phyloP scores from a whole-genome alignment of 1,284 basidiomycete genomes.

The Rhodofomes roseus region DNA sequence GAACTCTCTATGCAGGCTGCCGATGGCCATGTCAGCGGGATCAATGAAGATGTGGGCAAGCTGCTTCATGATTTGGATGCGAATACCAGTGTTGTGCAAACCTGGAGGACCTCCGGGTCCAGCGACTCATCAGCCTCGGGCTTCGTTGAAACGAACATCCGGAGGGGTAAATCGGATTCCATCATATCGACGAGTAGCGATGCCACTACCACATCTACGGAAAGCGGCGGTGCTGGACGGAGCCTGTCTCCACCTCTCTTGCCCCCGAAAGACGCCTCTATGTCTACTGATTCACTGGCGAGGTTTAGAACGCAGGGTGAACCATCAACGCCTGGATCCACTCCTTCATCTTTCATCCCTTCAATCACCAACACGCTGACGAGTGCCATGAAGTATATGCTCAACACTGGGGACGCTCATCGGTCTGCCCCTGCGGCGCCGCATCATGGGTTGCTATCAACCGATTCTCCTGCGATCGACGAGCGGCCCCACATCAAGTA shows the following conservation, averaged over 20 bases:
- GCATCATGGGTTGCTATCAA: slow-evolving; percentile 27
- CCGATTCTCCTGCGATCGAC: slow-evolving; percentile 44
- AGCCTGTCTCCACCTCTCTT: slow-evolving; percentile 18
- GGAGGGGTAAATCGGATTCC: slow-evolving; percentile 36
- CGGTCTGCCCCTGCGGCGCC: slow-evolving; percentile 19
- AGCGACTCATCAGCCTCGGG: slow-evolving; percentile 23
- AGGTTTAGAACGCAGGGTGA: neutral
- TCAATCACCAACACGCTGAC: slow-evolving; percentile 50
- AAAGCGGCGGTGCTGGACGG: slow-evolving; percentile 12
- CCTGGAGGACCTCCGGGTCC: slow-evolving; percentile 20
- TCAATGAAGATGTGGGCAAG: slow-evolving; percentile 40
- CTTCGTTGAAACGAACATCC: slow-evolving; percentile 37
- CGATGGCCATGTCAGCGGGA: slow-evolving; percentile 43
- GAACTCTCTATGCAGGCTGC: slow-evolving; percentile 48
- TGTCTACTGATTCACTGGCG: slow-evolving; percentile 3
- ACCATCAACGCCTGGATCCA: neutral
- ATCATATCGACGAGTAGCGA: slow-evolving; percentile 36
- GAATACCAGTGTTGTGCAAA: slow-evolving; percentile 15
- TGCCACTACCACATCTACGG: slow-evolving; percentile 30
- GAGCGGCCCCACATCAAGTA: slow-evolving; percentile 78
- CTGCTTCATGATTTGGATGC: slow-evolving; percentile 48
- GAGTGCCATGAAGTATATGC: slow-evolving; percentile 55
- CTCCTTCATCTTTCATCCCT: slow-evolving; percentile 36
- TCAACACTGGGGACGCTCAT: slow-evolving; percentile 34
- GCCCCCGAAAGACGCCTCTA: slow-evolving; percentile 26